Base-by-base conservation (phyloP, 805 yeast genomes). In the Hanseniaspora lachancei region DNA sequence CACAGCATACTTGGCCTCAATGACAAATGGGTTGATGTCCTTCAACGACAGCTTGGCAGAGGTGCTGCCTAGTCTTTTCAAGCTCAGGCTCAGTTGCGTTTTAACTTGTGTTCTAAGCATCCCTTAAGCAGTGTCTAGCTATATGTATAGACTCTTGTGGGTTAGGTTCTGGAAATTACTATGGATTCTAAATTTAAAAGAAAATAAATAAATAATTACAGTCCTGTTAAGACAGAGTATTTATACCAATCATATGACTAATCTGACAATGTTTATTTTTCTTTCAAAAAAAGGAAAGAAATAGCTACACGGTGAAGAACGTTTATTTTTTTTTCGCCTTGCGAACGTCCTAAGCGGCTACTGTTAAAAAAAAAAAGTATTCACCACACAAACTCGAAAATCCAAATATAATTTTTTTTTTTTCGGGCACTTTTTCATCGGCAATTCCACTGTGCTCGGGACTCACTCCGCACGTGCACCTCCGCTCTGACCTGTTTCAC, bases 1-100 rank as follows among this genome's bases (percentile, higher is more conserved):
- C 29, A 93, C 98, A 4, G 98, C 99, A 66, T 93, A 93, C 66
- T 89, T 84, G 21, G 98, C 97, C 54, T 80, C 79, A 50, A 88
- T 72, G 9, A 91, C 89, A 57, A 77, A 72, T 57, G 77, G 81
- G 68, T 91, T 91, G 62, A 89, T 72, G 59, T 84, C 87, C 1
- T 65, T 63, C 13, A 75, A 65, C 2, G 70, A 60, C 40, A 83
- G 63, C 50, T 65, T 68, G 16, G 64, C 68, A 15, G 57, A 62
- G 20, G 59, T 55, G 27, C 59, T 51, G 16, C 50, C 39, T 18
- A 44, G 9, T 47, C 55, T 51, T 51, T 42, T 55, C 16, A 53
- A 32, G 10, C 50, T 18, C 18, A 35, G 32, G 23, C 34, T 42
- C 41, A 44, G 23, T 10, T 51, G 49, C 20, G 34, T 36, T 27